Evolutionary conservation across 768 basidiomycete genomes (phyloP).

Genomic region (Amanita pallidorosea): DNA sequence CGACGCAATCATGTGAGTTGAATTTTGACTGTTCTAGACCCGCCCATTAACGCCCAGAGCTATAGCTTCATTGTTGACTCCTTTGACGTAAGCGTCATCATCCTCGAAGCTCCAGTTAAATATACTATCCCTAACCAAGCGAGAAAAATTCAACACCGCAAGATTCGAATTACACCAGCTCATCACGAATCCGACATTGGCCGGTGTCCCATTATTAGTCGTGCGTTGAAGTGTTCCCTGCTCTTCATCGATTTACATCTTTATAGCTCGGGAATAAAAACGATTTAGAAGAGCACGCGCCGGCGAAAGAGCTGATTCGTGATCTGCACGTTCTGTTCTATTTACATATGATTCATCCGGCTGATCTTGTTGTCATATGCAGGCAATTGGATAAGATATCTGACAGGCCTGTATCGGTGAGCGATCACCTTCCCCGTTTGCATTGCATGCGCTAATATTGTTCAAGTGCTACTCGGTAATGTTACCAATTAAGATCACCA

Average conservation of each 20-base stretch:
- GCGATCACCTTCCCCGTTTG: conserved; percentile 19
- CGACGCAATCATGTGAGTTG: conserved; percentile 78
- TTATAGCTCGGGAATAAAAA: conserved; percentile 86
- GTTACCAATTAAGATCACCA: neutral
- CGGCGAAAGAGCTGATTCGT: conserved; percentile 77
- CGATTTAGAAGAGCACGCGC: conserved; percentile 64
- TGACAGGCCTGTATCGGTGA: conserved; percentile 76
- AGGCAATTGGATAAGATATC: conserved; percentile 75
- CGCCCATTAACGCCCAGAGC: neutral
- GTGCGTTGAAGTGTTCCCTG: conserved; percentile 31
- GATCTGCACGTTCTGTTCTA: conserved; percentile 42
- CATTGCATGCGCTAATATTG: neutral
- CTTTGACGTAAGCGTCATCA: conserved; percentile 48
- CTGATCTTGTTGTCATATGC: neutral
- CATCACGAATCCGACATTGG: conserved; percentile 51
- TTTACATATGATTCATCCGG: neutral
- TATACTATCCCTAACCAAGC: conserved; percentile 27
- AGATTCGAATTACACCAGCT: conserved; percentile 80
- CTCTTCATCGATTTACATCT: neutral
- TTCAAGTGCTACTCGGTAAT: conserved; percentile 68
- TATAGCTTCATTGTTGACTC: conserved; percentile 89
- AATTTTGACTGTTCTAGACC: neutral
- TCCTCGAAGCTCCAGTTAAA: neutral
- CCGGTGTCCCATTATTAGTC: conserved; percentile 72
- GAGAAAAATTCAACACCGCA: conserved; percentile 73